Evolutionary conservation across 2,329 filamentous ascomycete genomes (phyloP), one percentile per base, ranked within the genome.

Genomic region (Venturia oleaginea): DNA sequence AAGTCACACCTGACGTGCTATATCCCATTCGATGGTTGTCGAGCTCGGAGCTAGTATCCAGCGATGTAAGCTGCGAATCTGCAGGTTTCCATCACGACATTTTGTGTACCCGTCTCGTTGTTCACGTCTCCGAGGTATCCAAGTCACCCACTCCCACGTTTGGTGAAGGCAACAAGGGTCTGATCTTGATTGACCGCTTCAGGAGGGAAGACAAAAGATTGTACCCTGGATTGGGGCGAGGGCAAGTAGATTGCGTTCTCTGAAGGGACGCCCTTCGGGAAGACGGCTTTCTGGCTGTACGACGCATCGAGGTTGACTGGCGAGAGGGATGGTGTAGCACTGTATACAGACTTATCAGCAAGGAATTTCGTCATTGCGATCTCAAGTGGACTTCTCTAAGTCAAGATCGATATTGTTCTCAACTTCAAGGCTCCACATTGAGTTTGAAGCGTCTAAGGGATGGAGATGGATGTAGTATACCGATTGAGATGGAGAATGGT

Each of bases 81-180:
- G 38, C 61, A 63, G 2, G 60, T 57, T 19, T 57, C 61, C 42
- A 63, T 51, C 30, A 63, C 48, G 4, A 63, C 48, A 1, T 60
- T 51, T 24, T 63, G 61, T 42, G 61, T 55, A 8, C 48, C 61
- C 10, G 42, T n/a, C 48, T 63, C 61, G 48, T 63, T 63, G 48
- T 63, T 63, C n/a, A 64, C 54, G 30, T 64, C 62, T 22, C 62
- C 62, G 7, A 61, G 22, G 40, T 64, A 64, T 43, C 51, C 37
- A 37, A 64, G 27, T 17, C 34, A 64, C 22, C 62, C 62, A 10
- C 19, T 2, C 3, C 51, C 51, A 51, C 61, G 27, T 27, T 60
- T 61, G 22, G 24, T 19, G 32, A 64, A 64, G 10, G 62, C 57
- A n/a, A 22, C 37, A 34, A 57, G 51, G 15, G 62, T 61, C 51